Percentiles rank a stretch among this genome's conserved stretches.
phyloP scores from a whole-genome alignment of 768 basidiomycete species.

The Mycena leptocephala region DNA sequence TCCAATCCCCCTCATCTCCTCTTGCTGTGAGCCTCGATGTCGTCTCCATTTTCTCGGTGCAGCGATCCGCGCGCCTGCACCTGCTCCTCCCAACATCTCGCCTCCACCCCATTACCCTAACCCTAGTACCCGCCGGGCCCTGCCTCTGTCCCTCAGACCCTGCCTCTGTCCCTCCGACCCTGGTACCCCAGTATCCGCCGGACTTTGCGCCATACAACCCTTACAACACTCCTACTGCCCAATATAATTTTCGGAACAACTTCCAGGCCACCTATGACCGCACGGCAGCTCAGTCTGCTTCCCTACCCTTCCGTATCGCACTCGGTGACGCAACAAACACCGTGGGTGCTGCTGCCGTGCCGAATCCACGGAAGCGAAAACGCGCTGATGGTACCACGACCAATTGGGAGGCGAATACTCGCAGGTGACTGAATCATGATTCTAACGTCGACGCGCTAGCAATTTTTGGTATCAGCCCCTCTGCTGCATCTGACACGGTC shows the following conservation, averaged over 20 bases:
- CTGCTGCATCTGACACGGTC: neutral
- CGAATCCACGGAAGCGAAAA: neutral
- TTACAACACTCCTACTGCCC: neutral
- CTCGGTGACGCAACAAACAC: slow-evolving; percentile 1
- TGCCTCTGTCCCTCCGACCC: neutral
- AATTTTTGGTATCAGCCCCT: neutral
- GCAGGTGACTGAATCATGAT: neutral
- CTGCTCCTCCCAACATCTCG: neutral
- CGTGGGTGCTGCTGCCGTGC: neutral
- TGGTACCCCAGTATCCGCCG: neutral
- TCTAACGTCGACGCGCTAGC: neutral
- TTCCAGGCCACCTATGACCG: neutral
- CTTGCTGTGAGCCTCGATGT: neutral
- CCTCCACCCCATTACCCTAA: neutral
- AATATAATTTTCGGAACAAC: neutral
- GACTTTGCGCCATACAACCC: neutral
- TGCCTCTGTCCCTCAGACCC: too few relatives aligned
- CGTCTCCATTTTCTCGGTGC: neutral
- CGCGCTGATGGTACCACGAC: neutral
- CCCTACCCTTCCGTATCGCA: neutral
- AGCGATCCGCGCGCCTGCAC: neutral
- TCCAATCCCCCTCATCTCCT: neutral
- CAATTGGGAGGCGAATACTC: neutral
- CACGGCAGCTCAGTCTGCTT: neutral
- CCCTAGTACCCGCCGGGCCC: neutral